phyloP scores from a whole-genome alignment of 2,329 filamentous ascomycete genomes.

The Leptographium lundbergii region DNA sequence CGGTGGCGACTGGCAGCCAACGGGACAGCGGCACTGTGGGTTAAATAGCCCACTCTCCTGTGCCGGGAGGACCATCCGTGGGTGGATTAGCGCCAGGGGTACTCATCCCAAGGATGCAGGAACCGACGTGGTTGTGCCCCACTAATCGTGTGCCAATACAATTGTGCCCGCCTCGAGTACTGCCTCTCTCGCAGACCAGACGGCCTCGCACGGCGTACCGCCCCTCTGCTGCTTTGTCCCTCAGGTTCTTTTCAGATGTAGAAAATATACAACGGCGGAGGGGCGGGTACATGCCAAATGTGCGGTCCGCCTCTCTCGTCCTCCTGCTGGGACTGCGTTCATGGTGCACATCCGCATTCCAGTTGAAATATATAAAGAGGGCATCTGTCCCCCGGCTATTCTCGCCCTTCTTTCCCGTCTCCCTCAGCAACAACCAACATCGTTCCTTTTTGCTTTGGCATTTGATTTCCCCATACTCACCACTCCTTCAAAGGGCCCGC shows the following conservation, averaged over 20 bases:
- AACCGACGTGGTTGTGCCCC: background rate
- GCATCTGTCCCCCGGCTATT: background rate
- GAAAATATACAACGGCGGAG: background rate
- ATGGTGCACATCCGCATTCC: background rate
- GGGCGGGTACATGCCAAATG: background rate
- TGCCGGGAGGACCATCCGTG: slow-evolving; percentile 2
- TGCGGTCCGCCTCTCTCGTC: no score
- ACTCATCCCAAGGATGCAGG: background rate
- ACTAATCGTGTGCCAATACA: background rate
- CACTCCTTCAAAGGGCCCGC: background rate
- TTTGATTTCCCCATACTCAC: background rate
- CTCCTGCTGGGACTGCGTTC: background rate
- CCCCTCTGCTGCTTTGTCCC: background rate
- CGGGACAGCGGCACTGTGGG: background rate
- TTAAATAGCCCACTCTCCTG: background rate
- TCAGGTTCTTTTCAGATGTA: background rate
- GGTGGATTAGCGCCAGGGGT: slow-evolving; percentile 3
- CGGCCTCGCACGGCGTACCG: background rate
- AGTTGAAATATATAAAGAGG: background rate
- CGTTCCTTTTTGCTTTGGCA: background rate
- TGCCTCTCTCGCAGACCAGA: background rate
- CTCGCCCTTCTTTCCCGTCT: background rate
- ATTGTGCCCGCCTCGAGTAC: background rate
- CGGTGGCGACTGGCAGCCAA: background rate
- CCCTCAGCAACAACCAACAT: background rate